Conservation (phyloP, 495 filamentous ascomycete genomes). For the Talaromyces trachyspermus region DNA sequence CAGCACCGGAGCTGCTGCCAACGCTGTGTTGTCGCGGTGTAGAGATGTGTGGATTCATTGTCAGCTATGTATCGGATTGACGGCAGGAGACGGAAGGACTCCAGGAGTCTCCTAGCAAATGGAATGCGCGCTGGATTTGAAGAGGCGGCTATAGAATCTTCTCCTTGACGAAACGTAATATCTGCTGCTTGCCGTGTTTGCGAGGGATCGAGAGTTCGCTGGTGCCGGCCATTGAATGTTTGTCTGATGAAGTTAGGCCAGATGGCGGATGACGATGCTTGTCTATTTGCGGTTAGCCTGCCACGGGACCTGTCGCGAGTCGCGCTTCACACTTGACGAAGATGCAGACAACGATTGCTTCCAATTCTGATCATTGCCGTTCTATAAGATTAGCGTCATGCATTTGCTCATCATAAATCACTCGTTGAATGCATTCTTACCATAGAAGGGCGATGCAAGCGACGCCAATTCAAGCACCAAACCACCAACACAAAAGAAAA, state of each 20-base stretch:
- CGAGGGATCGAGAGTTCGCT: too few relatives aligned
- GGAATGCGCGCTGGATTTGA: too few relatives aligned
- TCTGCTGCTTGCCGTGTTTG: too few relatives aligned
- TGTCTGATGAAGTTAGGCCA: background rate
- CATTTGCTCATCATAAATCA: too few relatives aligned
- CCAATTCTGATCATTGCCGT: too few relatives aligned
- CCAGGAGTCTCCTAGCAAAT: too few relatives aligned
- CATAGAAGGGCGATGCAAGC: too few relatives aligned
- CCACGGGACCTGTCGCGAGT: background rate
- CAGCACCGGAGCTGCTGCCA: conserved; percentile 28
- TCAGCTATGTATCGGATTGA: background rate
- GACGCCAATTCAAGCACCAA: too few relatives aligned
- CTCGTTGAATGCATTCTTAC: too few relatives aligned
- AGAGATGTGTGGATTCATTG: conserved; percentile 58
- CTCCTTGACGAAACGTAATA: background rate
- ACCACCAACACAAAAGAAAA: too few relatives aligned
- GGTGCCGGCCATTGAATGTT: background rate
- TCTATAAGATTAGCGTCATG: too few relatives aligned
- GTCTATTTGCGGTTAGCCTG: conserved; percentile 1
- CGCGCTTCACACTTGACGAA: background rate
- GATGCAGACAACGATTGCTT: too few relatives aligned
- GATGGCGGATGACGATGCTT: conserved; percentile 2
- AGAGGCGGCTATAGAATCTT: background rate
- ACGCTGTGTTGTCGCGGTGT: conserved; percentile 52
- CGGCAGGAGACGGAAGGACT: background rate